Conservation (phyloP, 371 early-diverging fungal species). For the Mucor saturninus region DNA sequence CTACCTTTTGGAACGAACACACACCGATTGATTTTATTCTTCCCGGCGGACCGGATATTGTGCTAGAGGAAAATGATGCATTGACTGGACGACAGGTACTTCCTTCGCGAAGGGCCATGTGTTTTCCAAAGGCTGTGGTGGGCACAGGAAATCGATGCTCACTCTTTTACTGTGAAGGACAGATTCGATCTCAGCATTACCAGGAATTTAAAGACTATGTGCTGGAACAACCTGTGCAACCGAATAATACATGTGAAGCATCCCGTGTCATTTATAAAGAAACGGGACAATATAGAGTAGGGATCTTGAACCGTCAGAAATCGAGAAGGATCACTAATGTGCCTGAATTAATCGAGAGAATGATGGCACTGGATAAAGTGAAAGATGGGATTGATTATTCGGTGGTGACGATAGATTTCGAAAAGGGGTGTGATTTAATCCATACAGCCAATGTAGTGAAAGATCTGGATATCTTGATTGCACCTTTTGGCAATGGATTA, state of each 20-base stretch:
- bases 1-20: slow-evolving; percentile 13
- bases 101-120: slow-evolving; percentile 44
- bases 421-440: slow-evolving; percentile 48
- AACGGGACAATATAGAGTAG: slow-evolving; percentile 16
- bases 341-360: slow-evolving; percentile 30
- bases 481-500: slow-evolving; percentile 51
- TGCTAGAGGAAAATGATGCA: slow-evolving; percentile 30
- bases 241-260: slow-evolving; percentile 11
- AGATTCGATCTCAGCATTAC: slow-evolving; percentile 46
- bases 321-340: slow-evolving; percentile 43
- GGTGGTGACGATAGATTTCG: slow-evolving; percentile 32
- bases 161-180: slow-evolving; percentile 45
- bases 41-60: slow-evolving; percentile 42
- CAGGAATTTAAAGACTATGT: slow-evolving; percentile 35
- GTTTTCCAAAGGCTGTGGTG: slow-evolving; percentile 53
- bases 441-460: slow-evolving; percentile 48
- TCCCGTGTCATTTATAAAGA: background rate
- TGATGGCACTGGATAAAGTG: background rate
- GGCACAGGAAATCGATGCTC: slow-evolving; percentile 56
- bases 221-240: slow-evolving; percentile 21
- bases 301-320: slow-evolving; percentile 32
- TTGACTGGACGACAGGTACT: slow-evolving; percentile 37
- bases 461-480: slow-evolving; percentile 48
- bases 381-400: slow-evolving; percentile 20
- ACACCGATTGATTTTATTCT: slow-evolving; percentile 12